Evolutionary conservation across 768 basidiomycete genomes (phyloP), one percentile per base, ranked within the genome.

Genomic region (Suillus cothurnatus): DNA sequence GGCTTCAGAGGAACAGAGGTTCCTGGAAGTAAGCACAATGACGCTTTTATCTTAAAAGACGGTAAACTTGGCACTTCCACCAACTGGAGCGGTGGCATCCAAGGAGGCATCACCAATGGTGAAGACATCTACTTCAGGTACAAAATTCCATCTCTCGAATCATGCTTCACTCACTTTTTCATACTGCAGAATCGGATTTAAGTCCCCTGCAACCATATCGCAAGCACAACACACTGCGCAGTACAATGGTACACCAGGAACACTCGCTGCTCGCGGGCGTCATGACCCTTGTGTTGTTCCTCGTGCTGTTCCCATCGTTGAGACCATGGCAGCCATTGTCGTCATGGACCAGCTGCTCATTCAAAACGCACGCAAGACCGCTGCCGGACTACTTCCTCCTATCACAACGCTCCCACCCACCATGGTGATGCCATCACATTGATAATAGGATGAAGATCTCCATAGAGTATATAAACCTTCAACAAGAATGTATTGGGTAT

Each of bases 271-370:
- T 43, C 86, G 94, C 38, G 97, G 97, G 15, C 85, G 97, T 61
- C 97, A 99, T 78, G 97, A 98, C 74, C 95, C 97, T 21, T 98
- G 97, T 75, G 97, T 99, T 53, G 95, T 99, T 6, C 97, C 97
- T 49, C 89, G 95, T 56, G 95, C 95, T 23, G 94, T 98, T 11
- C 95, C 97, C 50, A 99, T 99, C 71, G 97, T 99, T 52, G 97
- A 99, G 80, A 88, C 94, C 1, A 99, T 99, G 97, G 95, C 97
- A 0, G 90, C 91, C 32, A 84, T 99, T 58, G 97, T 98, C 65
- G 85, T 97, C 69, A 94, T 99, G 90, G 97, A 99, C 75, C 87
- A 91, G 72, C 82, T 98, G 64, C 84, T 98, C 47, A 88, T 93
- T 64, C 97, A 99, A 79, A 93, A 94, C 69, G 84, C 95, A 11